phyloP scores from a whole-genome alignment of 2,329 filamentous ascomycete genomes.

The Colletotrichum brevisporum region DNA sequence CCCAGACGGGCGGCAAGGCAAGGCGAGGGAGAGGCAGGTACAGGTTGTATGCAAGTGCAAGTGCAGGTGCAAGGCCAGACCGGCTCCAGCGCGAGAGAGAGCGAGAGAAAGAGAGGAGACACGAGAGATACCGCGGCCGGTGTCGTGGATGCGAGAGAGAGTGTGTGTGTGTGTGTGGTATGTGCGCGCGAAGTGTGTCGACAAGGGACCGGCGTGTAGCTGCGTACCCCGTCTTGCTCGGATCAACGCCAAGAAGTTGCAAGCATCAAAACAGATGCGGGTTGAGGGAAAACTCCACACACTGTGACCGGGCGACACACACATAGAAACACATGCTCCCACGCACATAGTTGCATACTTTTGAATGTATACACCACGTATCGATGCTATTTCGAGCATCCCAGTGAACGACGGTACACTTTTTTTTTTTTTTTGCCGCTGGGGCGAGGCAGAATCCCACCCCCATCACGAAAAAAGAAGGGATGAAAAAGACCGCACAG shows the following conservation, averaged over 20 bases:
- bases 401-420: slow-evolving; percentile 27
- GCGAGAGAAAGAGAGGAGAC: slow-evolving; percentile 16
- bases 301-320: slow-evolving; percentile 37
- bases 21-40: no score
- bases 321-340: not conserved
- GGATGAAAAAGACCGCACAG: not conserved
- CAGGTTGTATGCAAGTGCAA: not conserved
- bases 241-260: slow-evolving; percentile 42
- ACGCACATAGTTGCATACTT: no score
- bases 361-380: not conserved
- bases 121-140: slow-evolving; percentile 34
- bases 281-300: slow-evolving; percentile 39
- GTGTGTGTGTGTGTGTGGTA: no score
- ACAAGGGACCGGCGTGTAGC: slow-evolving; percentile 40
- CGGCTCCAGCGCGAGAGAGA: slow-evolving; percentile 19
- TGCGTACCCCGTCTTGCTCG: slow-evolving; percentile 41
- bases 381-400: slow-evolving; percentile 40
- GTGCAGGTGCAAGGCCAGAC: slow-evolving; percentile 31
- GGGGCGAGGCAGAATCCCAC: not conserved
- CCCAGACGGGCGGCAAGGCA: no score
- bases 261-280: slow-evolving; percentile 41
- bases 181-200: slow-evolving; percentile 23
- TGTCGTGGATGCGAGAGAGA: no score
- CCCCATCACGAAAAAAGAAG: not conserved
- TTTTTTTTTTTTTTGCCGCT: slow-evolving; percentile 16